Conservation (phyloP, 805 yeast genomes). For the Candida michaelii region DNA sequence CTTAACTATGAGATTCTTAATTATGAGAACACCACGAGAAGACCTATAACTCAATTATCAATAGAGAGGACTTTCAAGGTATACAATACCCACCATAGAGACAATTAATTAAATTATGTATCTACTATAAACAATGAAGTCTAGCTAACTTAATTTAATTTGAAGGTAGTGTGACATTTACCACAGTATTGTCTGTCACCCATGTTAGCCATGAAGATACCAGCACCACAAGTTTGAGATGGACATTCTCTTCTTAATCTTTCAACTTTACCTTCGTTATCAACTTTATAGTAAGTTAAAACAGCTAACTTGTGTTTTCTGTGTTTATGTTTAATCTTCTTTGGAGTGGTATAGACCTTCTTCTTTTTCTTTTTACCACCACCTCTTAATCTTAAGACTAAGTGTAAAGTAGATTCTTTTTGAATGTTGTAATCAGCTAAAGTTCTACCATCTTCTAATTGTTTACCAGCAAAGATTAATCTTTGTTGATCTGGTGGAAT, state of each 20-base stretch:
- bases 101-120: neutral
- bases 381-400: slow-evolving; percentile 97
- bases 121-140: neutral
- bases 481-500: slow-evolving; percentile 99
- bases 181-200: slow-evolving; percentile 99
- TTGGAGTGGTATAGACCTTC: slow-evolving; percentile 99
- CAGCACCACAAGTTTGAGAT: slow-evolving; percentile 91
- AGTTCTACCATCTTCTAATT: slow-evolving; percentile 99
- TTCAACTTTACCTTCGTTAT: slow-evolving; percentile 97
- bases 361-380: slow-evolving; percentile 99
- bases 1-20: neutral
- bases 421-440: slow-evolving; percentile 99
- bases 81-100: neutral
- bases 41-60: neutral
- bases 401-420: slow-evolving; percentile 97
- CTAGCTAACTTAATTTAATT: slow-evolving; percentile 25
- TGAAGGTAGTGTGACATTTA: slow-evolving; percentile 96
- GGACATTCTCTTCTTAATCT: slow-evolving; percentile 99
- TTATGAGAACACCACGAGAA: too few relatives aligned
- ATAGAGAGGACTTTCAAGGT: neutral
- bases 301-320: slow-evolving; percentile 99
- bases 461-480: slow-evolving; percentile 99
- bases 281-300: slow-evolving; percentile 98
- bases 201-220: slow-evolving; percentile 99
- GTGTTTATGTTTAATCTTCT: slow-evolving; percentile 99